Base-by-base conservation (phyloP, 257 asterid species). In the Capsicum pubescens region DNA sequence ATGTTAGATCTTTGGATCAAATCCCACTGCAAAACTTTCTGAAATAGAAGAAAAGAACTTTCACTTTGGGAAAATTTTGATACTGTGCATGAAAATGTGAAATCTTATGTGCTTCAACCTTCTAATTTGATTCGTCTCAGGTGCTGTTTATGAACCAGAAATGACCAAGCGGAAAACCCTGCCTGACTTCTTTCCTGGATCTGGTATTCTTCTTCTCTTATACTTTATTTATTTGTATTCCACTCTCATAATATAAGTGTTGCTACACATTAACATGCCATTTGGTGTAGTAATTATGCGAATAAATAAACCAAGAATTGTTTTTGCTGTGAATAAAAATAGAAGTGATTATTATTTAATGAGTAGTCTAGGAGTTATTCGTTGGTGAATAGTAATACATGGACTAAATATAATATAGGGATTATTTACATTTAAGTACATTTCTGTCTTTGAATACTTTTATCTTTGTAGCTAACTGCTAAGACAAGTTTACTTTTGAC, bases 151-250 rank as follows among this genome's bases (percentile, higher is more conserved):
- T 64, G 46, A 64, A 50, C 81, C 5, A 8, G 61, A 21, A 74
- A 50, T 74, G 81, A 50, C 81, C 58, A 74, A 74, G 81, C 61
- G 61, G 81, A 74, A 74, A 74, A 50, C 81, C 50, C 46, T 72
- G 19, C 57, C 14, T 50, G 81, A 74, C 81, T 74, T 48, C 44
- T 74, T 74, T 74, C 61, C 81, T 21, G 61, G 60, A 74, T 48
- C 80, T 48, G 81, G 81, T 74, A 19, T 50, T 74, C 81, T 50
- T 74, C 61, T 50, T 50, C 36, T 74, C 61, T 15, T 46, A 21
- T 50, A 55, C 46, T 74, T 7, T 12, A 50, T 74, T 74, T 74
- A 74, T 35, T 74, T 74, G 46, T 50, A 35, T 48, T 50, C 81
- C 21, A 21, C 44, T 50, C 21, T 74, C 19, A 19, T 6, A 72